Evolutionary conservation across 257 asterid species (phyloP).

Genomic region (Euphrasia confusa): DNA sequence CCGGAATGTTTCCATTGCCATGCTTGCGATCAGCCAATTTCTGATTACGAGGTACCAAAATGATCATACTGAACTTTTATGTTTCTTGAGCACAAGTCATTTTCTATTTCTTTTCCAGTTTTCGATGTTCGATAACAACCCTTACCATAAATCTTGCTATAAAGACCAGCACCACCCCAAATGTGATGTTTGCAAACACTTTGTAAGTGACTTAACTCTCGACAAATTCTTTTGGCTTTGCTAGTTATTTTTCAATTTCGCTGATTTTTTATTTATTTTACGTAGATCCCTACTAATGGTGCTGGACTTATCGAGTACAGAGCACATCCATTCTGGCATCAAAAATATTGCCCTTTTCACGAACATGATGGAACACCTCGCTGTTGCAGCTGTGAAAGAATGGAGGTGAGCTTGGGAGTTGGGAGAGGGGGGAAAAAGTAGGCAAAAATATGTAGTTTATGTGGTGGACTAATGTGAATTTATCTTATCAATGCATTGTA

Average conservation of each 20-base stretch:
- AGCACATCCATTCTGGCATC: conserved; percentile 99
- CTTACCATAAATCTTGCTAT: conserved; percentile 91
- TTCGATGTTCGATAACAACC: conserved; percentile 75
- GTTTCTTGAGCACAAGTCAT: conserved; percentile 15
- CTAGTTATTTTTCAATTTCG: neutral
- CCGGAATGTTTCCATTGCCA: conserved; percentile 90
- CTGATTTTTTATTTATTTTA: neutral
- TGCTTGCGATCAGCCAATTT: conserved; percentile 73
- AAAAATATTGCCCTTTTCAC: conserved; percentile 92
- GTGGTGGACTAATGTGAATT: neutral
- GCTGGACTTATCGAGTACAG: conserved; percentile 93
- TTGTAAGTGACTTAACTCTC: conserved; percentile 43
- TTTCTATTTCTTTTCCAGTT: conserved; percentile 45
- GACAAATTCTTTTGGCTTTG: neutral
- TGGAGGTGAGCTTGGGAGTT: conserved; percentile 56
- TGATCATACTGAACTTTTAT: neutral
- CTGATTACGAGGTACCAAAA: conserved; percentile 83
- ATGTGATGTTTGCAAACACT: conserved; percentile 92
- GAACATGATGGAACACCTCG: conserved; percentile 96
- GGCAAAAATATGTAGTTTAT: neutral
- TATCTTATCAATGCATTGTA: conserved; percentile 22
- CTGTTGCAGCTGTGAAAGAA: conserved; percentile 95
- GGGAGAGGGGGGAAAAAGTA: neutral
- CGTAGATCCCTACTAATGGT: conserved; percentile 77
- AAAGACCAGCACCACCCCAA: conserved; percentile 93